phyloP scores from a whole-genome alignment of 148 eudicot species.

The Camellia granthamiana region DNA sequence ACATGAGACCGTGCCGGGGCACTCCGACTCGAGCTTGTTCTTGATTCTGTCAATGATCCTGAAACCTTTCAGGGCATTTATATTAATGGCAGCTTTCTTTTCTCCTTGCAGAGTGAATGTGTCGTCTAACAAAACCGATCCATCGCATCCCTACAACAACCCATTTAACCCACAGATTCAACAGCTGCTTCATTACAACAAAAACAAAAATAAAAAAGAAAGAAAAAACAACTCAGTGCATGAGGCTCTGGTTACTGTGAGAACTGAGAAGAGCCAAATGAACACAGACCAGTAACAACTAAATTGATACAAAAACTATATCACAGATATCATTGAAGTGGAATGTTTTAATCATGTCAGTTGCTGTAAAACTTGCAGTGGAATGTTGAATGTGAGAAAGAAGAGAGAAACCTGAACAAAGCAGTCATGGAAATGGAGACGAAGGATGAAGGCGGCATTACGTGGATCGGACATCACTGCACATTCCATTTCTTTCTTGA shows the following conservation, averaged over 20 bases:
- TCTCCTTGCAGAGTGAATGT: constrained; percentile 75
- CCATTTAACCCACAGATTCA: background rate
- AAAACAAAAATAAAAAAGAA: too few relatives aligned
- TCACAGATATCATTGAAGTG: too few relatives aligned
- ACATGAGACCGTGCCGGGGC: constrained; percentile 87
- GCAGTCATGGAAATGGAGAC: constrained; percentile 93
- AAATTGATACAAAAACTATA: too few relatives aligned
- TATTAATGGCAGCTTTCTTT: constrained; percentile 61
- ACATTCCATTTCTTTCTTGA: constrained; percentile 90
- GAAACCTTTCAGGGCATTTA: constrained; percentile 66
- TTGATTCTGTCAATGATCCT: constrained; percentile 71
- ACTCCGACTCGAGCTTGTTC: constrained; percentile 76
- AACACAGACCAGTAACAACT: too few relatives aligned
- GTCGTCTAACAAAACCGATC: constrained; percentile 80
- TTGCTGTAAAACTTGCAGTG: too few relatives aligned
- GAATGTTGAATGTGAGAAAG: too few relatives aligned
- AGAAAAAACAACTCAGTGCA: too few relatives aligned
- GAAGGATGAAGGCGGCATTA: constrained; percentile 71
- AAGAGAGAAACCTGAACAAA: constrained; percentile 74
- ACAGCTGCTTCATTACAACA: too few relatives aligned
- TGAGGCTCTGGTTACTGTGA: too few relatives aligned
- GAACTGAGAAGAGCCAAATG: too few relatives aligned
- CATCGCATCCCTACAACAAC: constrained; percentile 84
- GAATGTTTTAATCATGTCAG: too few relatives aligned
- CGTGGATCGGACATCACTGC: constrained; percentile 74